These are phyloP conservation scores for Chiua virens DNA, from an alignment of 768 basidiomycete species.

Conservation along the genomic window DNA sequence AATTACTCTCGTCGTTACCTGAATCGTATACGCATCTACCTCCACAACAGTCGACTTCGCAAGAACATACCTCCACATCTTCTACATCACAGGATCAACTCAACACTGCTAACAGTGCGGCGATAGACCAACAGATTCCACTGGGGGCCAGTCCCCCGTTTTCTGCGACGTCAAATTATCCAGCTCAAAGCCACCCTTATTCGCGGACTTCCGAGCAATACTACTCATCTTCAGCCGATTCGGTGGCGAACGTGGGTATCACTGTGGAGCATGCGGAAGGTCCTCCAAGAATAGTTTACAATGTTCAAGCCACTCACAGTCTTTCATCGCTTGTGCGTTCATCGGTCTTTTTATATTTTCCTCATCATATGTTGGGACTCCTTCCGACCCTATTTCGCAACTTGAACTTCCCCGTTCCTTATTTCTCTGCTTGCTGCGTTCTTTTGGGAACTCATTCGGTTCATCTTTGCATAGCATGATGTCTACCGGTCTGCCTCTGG, in stretches of 20 bases:
- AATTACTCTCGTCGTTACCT: constrained; percentile 16
- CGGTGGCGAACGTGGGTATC: constrained; percentile 12
- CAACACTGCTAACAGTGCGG: neutral
- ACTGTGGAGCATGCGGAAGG: constrained; percentile 14
- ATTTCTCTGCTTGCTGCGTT: neutral
- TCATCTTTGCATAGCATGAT: constrained; percentile 14
- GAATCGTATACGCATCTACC: constrained; percentile 1
- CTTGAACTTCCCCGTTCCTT: neutral
- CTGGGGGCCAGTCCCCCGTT: neutral
- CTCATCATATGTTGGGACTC: neutral
- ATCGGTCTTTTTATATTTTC: neutral
- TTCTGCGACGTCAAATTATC: constrained; percentile 4
- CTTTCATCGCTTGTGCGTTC: constrained; percentile 27
- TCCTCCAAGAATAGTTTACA: constrained; percentile 10
- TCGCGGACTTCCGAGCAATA: constrained; percentile 5
- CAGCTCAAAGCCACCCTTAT: constrained; percentile 1
- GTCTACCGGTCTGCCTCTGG: neutral
- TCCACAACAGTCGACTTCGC: neutral
- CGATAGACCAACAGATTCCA: constrained; percentile 3
- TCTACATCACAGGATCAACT: neutral
- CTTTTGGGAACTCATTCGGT: neutral
- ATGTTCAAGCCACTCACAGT: constrained; percentile 14
- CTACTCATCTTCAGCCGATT: neutral
- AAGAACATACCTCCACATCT: neutral
- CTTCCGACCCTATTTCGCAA: too few species aligned